Evolutionary conservation across 768 basidiomycete genomes (phyloP).

Genomic region (Xerocomus brunneocitrinus): DNA sequence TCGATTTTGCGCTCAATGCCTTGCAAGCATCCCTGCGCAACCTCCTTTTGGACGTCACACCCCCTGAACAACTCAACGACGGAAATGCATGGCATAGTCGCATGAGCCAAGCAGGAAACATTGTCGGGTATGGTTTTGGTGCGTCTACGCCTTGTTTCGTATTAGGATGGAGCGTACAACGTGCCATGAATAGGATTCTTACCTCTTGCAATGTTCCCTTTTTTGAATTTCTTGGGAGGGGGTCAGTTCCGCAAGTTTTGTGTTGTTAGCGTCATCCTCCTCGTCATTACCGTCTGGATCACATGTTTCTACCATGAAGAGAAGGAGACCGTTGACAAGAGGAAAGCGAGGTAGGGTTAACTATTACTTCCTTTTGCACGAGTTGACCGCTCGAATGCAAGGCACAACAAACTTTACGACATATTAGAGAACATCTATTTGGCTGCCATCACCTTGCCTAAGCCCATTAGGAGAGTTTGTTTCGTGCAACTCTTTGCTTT

Average conservation of each 20-base stretch:
- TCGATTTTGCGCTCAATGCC: slow-evolving; percentile 98
- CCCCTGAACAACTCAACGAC: slow-evolving; percentile 83
- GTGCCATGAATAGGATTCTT: slow-evolving; percentile 58
- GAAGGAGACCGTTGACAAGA: slow-evolving; percentile 52
- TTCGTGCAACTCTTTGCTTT: slow-evolving; percentile 93
- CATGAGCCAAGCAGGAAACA: slow-evolving; percentile 96
- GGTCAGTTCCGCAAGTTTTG: slow-evolving; percentile 97
- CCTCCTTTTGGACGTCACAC: slow-evolving; percentile 87
- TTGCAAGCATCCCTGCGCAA: slow-evolving; percentile 90
- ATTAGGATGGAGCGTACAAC: slow-evolving; percentile 5
- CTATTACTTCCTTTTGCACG: neutral
- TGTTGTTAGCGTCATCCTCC: slow-evolving; percentile 73
- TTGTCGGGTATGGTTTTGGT: slow-evolving; percentile 92
- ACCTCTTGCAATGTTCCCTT: slow-evolving; percentile 75
- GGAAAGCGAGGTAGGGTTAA: slow-evolving; percentile 38
- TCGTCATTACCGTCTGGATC: slow-evolving; percentile 77
- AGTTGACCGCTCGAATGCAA: slow-evolving; percentile 4
- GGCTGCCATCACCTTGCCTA: slow-evolving; percentile 72
- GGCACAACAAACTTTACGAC: slow-evolving; percentile 57
- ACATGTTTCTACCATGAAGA: slow-evolving; percentile 88
- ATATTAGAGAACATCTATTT: slow-evolving; percentile 73
- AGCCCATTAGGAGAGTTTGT: slow-evolving; percentile 83
- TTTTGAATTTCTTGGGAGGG: slow-evolving; percentile 79
- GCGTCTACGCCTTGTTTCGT: slow-evolving; percentile 16
- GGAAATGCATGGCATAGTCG: slow-evolving; percentile 98